Percentiles rank a stretch among this genome's conserved stretches.
These are phyloP conservation scores for Albatrellus ellisii DNA, from an alignment of 768 basidiomycete genomes.

Conservation along the genomic window DNA sequence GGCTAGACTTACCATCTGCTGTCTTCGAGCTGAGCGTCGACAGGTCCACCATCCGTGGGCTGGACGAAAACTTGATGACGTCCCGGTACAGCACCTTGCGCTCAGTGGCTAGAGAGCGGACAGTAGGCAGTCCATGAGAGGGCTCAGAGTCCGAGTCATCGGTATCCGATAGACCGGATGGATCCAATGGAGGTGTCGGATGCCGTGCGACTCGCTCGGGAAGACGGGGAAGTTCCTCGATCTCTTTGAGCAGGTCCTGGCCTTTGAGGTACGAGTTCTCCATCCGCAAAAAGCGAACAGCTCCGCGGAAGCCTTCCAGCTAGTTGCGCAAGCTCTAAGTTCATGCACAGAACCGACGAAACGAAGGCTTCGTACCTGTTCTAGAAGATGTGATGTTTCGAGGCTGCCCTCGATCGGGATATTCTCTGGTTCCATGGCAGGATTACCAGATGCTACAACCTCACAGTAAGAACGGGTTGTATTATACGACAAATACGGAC, in stretches of 20 bases:
- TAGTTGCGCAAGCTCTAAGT: constrained; percentile 19
- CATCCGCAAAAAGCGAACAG: constrained; percentile 82
- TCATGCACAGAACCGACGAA: constrained; percentile 5
- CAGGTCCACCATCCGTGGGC: constrained; percentile 79
- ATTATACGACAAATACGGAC: neutral
- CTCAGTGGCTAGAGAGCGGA: constrained; percentile 63
- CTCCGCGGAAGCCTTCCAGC: constrained; percentile 85
- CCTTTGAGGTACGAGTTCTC: constrained; percentile 94
- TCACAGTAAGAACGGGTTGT: constrained; percentile 6
- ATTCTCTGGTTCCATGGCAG: constrained; percentile 44
- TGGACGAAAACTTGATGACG: constrained; percentile 74
- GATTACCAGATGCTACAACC: constrained; percentile 26
- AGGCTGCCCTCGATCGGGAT: constrained; percentile 63
- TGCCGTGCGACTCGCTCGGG: constrained; percentile 31
- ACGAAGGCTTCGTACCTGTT: constrained; percentile 45
- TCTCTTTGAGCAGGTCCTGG: constrained; percentile 76
- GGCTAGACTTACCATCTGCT: constrained; percentile 31
- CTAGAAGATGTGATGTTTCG: constrained; percentile 78
- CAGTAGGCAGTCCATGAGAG: constrained; percentile 25
- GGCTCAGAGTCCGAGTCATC: constrained; percentile 41
- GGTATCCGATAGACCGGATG: constrained; percentile 55
- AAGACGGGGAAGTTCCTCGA: constrained; percentile 62
- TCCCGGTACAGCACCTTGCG: constrained; percentile 83
- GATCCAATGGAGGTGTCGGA: constrained; percentile 54
- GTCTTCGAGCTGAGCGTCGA: constrained; percentile 38